A percentile compares a stretch with the other conserved stretches of the same genome.
Conservation (phyloP, 148 eudicot species). For the Fagopyrum tataricum region DNA sequence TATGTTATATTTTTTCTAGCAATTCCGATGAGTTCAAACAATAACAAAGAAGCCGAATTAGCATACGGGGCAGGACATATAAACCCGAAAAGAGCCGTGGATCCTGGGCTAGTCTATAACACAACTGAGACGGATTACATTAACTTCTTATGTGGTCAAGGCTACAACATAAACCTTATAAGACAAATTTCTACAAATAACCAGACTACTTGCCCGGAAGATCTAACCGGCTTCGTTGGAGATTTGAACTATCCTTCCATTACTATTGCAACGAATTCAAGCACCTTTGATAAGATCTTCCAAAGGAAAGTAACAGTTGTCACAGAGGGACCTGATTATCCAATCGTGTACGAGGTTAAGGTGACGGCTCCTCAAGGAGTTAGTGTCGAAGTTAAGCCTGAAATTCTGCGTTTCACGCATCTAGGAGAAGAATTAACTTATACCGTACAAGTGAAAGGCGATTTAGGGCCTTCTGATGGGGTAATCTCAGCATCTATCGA, state of each 20-base stretch:
- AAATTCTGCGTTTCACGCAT: conserved; percentile 16
- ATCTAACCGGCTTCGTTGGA: background rate
- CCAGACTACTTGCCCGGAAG: conserved; percentile 4
- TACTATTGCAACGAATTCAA: conserved; percentile 12
- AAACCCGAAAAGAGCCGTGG: conserved; percentile 22
- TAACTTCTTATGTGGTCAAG: conserved; percentile 31
- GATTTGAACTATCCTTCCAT: conserved; percentile 40
- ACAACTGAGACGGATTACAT: conserved; percentile 22
- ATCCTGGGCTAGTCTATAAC: conserved; percentile 35
- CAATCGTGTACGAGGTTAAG: conserved; percentile 18
- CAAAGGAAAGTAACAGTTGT: conserved; percentile 34
- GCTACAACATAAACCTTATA: conserved; percentile 7
- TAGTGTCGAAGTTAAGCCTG: conserved; percentile 24
- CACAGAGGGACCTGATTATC: conserved; percentile 9
- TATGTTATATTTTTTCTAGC: conserved; percentile 16
- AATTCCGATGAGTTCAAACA: conserved; percentile 14
- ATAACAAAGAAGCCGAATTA: conserved; percentile 23
- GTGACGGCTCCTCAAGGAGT: background rate
- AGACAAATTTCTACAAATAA: conserved; percentile 17
- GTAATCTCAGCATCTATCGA: conserved; percentile 1
- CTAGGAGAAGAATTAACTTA: conserved; percentile 21
- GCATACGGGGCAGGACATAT: conserved; percentile 35
- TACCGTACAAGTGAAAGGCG: conserved; percentile 23
- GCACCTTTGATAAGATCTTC: conserved; percentile 16
- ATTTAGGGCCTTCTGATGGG: background rate